Conservation (phyloP, 1,284 basidiomycete genomes). For the Macrocystidia cucumis region DNA sequence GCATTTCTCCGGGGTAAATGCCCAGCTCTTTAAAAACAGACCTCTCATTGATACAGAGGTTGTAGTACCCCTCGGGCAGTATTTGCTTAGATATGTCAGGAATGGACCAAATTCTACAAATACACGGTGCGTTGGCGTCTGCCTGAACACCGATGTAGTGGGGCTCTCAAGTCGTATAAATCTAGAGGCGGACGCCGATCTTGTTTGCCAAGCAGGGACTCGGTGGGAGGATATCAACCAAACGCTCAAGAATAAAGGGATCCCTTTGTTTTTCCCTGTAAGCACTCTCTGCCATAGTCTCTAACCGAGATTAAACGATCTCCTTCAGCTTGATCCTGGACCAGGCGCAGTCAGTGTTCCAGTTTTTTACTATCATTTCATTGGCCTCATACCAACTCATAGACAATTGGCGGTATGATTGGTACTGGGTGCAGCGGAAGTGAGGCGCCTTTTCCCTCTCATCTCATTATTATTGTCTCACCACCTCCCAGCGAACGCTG, state of each 20-base stretch:
- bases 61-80: constrained; percentile 47
- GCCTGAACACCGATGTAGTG: no score
- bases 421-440: constrained; percentile 80
- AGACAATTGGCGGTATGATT: constrained; percentile 91
- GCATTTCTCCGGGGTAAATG: constrained; percentile 53
- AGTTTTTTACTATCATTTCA: neutral
- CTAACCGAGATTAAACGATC: constrained; percentile 1
- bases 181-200: constrained; percentile 71
- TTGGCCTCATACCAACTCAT: constrained; percentile 2
- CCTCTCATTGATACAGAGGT: constrained; percentile 5
- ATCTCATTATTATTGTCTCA: constrained; percentile 6
- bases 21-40: constrained; percentile 1
- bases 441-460: constrained; percentile 24
- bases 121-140: constrained; percentile 65
- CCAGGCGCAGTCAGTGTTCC: constrained; percentile 48
- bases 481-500: constrained; percentile 67
- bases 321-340: constrained; percentile 63
- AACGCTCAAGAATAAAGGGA: constrained; percentile 59
- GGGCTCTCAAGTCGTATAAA: no score
- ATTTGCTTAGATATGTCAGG: constrained; percentile 83
- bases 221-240: constrained; percentile 88
- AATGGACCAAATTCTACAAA: constrained; percentile 82
- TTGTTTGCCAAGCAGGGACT: constrained; percentile 75
- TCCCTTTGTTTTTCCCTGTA: constrained; percentile 67
- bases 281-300: constrained; percentile 11